phyloP scores from a whole-genome alignment of 192 early-diverging fungal species.

The Linnemannia zychae region DNA sequence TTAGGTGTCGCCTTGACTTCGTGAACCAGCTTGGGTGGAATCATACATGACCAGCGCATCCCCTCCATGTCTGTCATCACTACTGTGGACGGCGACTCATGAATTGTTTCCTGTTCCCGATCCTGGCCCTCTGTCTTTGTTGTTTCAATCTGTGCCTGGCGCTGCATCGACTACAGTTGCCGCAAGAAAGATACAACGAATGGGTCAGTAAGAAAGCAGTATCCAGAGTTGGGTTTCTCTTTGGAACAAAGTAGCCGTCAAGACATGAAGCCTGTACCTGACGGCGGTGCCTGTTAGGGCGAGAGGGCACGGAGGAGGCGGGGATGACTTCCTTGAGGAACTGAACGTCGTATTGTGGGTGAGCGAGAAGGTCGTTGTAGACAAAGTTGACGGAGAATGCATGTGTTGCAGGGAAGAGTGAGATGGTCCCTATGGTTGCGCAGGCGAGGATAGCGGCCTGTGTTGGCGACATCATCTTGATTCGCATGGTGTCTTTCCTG shows the following conservation, averaged over 20 bases:
- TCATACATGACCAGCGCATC: slow-evolving; percentile 66
- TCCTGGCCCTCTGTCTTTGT: neutral
- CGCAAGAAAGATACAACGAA: neutral
- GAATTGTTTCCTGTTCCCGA: neutral
- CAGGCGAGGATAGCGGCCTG: slow-evolving; percentile 15
- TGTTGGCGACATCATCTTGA: slow-evolving; percentile 14
- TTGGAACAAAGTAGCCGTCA: too few relatives aligned
- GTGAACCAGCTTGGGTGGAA: slow-evolving; percentile 58
- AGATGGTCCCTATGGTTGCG: slow-evolving; percentile 7
- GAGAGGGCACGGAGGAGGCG: slow-evolving; percentile 38
- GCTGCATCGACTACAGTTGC: neutral
- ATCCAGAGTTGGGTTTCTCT: too few relatives aligned
- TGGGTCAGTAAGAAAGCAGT: neutral
- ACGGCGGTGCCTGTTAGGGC: slow-evolving; percentile 16
- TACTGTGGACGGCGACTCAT: slow-evolving; percentile 22
- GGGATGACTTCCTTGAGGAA: slow-evolving; percentile 49
- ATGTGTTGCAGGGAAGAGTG: neutral
- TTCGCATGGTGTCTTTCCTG: slow-evolving; percentile 14
- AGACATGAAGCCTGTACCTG: neutral
- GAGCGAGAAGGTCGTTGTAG: slow-evolving; percentile 63
- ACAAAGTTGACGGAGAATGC: slow-evolving; percentile 43
- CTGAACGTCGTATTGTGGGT: slow-evolving; percentile 61
- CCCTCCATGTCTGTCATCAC: slow-evolving; percentile 60
- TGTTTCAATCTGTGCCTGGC: slow-evolving; percentile 12
- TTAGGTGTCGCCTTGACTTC: slow-evolving; percentile 20